phyloP scores from a whole-genome alignment of 176 grass and related monocot species.

The Leersia perrieri region DNA sequence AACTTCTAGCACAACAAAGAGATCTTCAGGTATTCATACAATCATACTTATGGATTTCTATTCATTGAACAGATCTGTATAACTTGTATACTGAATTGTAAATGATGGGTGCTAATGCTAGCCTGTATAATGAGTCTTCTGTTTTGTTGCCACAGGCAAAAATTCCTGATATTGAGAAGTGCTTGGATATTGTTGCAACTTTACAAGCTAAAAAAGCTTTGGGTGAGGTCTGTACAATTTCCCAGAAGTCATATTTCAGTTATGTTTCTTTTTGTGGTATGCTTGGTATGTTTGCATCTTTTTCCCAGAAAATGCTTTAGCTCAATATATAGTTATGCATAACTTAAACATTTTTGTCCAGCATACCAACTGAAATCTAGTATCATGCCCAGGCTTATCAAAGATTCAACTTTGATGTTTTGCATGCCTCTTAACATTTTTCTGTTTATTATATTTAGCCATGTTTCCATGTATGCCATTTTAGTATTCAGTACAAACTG shows the following conservation, averaged over 20 bases:
- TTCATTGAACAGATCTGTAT: background rate
- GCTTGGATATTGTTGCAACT: conserved; percentile 76
- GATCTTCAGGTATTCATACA: conserved; percentile 80
- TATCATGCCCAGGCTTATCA: background rate
- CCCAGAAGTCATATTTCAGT: background rate
- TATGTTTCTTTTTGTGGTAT: background rate
- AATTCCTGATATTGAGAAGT: conserved; percentile 97
- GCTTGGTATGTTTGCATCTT: background rate
- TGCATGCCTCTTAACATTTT: background rate
- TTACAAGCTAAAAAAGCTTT: conserved; percentile 72
- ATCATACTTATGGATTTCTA: background rate
- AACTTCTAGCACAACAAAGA: conserved; percentile 95
- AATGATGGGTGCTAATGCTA: background rate
- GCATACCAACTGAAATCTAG: background rate
- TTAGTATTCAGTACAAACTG: background rate
- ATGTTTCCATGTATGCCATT: background rate
- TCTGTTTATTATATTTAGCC: background rate
- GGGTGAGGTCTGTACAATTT: conserved; percentile 73
- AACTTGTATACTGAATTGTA: conserved; percentile 4
- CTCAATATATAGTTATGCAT: background rate
- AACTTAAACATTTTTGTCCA: background rate
- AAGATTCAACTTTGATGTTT: background rate
- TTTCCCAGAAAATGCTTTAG: background rate
- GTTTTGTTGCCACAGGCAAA: conserved; percentile 69
- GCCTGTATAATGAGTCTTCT: background rate